Base-by-base conservation (phyloP, 1,139 yeast genomes). In the Kodamaea fungicola region DNA sequence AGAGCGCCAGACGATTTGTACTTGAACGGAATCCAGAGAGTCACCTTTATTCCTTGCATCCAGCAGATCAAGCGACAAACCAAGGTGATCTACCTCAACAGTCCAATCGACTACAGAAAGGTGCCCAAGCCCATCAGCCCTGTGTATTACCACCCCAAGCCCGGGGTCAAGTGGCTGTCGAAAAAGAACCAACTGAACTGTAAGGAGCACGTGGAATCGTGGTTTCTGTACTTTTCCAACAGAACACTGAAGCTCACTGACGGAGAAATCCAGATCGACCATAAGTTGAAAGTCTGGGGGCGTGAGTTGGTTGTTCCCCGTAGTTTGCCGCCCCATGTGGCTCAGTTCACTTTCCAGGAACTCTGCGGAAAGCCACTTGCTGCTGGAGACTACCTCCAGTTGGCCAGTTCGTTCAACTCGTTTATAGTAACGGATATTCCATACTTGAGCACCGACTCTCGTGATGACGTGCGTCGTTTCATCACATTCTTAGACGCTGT, bases 401-500 rank as follows among this genome's bases (percentile, higher is more conserved):
- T 92, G 45, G 95, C 97, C 3, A 72, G 76, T n/a, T 67, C 80
- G 21, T 92, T 81, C 65, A 78, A 78, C 40, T 76, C 90, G 8
- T 84, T 90, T 49, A 79, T 92, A 9, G 73, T 92, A 30, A 89
- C 97, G 0, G 97, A 90, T 55, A 89, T 92, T 33, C 98, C 98
- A 4, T 81, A 81, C 46, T 64, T 92, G 47, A 80, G 95, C 12
- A 73, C 84, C 21, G 74, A 83, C 44, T 84, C 79, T 33, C 75
- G 96, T 47, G 97, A 92, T 53, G 76, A 83, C 46, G 88, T 90
- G 12, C 73, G 97, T 49, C 67, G 98, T 49, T 90, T 92, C 54
- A 92, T 92, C 54, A 92, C 96, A 0, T 90, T 92, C 51, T 64
- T 92, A 39, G 98, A 92, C 61, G 97, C 98, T 0, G 92, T 92